Evolutionary conservation across 2,329 filamentous ascomycete species (phyloP).

Genomic region (Scytalidium sp.): DNA sequence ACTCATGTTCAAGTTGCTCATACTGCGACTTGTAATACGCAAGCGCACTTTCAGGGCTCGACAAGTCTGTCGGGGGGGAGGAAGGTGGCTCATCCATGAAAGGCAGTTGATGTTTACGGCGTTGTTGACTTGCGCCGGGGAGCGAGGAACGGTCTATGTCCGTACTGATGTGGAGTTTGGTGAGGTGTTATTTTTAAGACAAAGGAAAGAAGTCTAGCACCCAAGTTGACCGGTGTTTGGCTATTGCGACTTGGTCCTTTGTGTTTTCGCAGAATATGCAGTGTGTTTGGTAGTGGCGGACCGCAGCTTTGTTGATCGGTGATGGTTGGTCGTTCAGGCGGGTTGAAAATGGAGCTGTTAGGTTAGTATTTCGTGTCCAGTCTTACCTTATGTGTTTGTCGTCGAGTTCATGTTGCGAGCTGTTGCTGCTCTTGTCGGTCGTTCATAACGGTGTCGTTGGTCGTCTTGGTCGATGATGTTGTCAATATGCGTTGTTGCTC

Average conservation of each 20-base stretch:
- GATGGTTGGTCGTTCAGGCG: not conserved
- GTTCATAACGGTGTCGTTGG: conserved; percentile 1
- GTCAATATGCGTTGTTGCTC: conserved; percentile 1
- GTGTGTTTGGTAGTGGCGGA: not conserved
- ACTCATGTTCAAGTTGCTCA: conserved; percentile 84
- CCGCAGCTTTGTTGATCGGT: not conserved
- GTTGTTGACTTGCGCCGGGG: not conserved
- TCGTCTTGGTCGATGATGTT: conserved; percentile 1
- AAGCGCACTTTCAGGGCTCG: conserved; percentile 69
- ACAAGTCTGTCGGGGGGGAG: conserved; percentile 54
- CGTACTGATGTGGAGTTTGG: not conserved
- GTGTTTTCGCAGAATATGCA: not conserved
- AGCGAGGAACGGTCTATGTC: not conserved
- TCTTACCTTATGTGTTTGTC: not conserved
- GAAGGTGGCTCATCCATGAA: conserved; percentile 52
- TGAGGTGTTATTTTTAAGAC: not conserved
- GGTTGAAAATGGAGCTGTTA: not conserved
- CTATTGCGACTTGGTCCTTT: not conserved
- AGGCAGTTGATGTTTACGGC: conserved; percentile 4
- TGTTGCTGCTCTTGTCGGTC: not conserved
- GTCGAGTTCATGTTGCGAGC: not conserved
- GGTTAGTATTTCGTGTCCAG: not conserved
- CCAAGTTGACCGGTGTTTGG: not conserved
- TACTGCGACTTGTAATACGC: conserved; percentile 97
- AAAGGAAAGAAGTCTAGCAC: not conserved